phyloP scores from a whole-genome alignment of 805 yeast species.

The Komagataella kurtzmanii region DNA sequence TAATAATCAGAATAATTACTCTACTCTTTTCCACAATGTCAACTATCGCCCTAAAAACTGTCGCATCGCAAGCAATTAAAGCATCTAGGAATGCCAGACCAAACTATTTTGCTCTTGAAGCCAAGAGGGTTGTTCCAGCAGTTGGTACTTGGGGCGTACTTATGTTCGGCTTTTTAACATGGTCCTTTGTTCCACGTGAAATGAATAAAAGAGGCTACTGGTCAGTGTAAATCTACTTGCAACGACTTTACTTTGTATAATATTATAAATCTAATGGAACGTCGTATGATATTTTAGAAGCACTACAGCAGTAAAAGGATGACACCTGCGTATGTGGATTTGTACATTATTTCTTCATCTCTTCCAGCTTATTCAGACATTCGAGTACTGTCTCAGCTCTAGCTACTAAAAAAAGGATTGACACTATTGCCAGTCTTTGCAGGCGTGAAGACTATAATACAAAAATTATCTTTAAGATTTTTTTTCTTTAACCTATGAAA shows the following conservation, averaged over 20 bases:
- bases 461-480: no score
- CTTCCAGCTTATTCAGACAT: no score
- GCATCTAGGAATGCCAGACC: slow-evolving; percentile 17
- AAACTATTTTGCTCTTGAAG: slow-evolving; percentile 12
- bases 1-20: no score
- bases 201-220: slow-evolving; percentile 14
- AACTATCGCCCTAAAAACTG: not conserved
- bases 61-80: slow-evolving; percentile 7
- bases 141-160: slow-evolving; percentile 15
- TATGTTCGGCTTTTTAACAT: slow-evolving; percentile 12
- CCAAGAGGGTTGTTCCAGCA: slow-evolving; percentile 13
- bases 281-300: not conserved
- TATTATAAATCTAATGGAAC: not conserved
- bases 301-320: no score
- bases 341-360: no score
- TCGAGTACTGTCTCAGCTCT: no score
- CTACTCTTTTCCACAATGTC: not conserved
- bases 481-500: not conserved
- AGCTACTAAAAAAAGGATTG: no score
- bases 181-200: slow-evolving; percentile 14
- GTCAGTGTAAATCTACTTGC: slow-evolving; percentile 8
- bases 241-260: not conserved
- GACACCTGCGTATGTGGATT: no score
- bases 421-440: no score
- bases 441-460: no score